These are phyloP conservation scores for Micractinium conductrix DNA, from an alignment of 139 green algal genomes.

Conservation along the genomic window DNA sequence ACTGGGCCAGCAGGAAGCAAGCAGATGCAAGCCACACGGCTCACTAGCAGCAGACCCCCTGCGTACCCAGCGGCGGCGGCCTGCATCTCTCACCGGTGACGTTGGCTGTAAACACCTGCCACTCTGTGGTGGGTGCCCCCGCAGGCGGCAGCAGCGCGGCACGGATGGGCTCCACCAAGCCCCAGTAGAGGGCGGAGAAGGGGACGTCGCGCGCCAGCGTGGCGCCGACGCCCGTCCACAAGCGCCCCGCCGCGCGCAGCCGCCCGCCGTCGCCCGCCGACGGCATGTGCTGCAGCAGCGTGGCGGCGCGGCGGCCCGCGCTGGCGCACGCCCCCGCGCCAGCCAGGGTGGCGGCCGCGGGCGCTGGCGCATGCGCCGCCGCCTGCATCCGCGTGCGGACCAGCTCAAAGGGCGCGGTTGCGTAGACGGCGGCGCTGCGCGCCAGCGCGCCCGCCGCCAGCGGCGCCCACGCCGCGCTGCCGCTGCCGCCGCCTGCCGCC, in stretches of 20 bases:
- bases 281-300: constrained; percentile 38
- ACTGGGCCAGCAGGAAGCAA: neutral
- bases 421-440: constrained; percentile 73
- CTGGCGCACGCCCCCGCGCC: neutral
- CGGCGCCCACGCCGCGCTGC: constrained; percentile 51
- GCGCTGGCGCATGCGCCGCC: neutral
- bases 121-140: neutral
- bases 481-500: neutral
- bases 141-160: constrained; percentile 40
- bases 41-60: neutral
- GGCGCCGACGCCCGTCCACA: constrained; percentile 84
- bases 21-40: neutral
- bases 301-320: neutral
- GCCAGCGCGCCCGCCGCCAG: constrained; percentile 72
- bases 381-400: constrained; percentile 82
- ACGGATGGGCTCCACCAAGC: constrained; percentile 84
- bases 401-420: constrained; percentile 86
- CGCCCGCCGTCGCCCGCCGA: neutral
- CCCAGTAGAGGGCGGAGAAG: constrained; percentile 96
- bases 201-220: constrained; percentile 92
- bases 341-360: neutral
- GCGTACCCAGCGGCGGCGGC: no score
- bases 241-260: constrained; percentile 22
- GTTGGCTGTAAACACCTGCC: constrained; percentile 68
- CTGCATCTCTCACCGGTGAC: constrained; percentile 35